Evolutionary conservation across 805 yeast species (phyloP).

Genomic region (Starmerella apicola): DNA sequence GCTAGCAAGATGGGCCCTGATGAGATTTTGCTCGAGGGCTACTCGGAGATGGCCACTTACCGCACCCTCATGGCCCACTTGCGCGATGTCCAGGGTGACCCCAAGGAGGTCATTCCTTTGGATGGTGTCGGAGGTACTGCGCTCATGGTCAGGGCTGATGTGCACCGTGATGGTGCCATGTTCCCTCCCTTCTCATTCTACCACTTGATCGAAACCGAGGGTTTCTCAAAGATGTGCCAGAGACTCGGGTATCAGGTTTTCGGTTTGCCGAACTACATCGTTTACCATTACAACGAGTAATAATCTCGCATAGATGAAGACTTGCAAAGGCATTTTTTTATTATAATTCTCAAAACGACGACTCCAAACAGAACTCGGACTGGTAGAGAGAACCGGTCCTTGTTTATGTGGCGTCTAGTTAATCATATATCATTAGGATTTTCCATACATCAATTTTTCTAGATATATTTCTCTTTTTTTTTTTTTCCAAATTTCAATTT

Average conservation of each 20-base stretch:
- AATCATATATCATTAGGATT: too few relatives aligned
- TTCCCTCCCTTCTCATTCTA: slow-evolving; percentile 97
- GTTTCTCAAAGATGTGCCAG: slow-evolving; percentile 93
- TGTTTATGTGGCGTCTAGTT: too few relatives aligned
- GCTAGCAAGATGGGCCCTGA: slow-evolving; percentile 69
- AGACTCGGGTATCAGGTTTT: slow-evolving; percentile 79
- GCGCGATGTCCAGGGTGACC: slow-evolving; percentile 56
- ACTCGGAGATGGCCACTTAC: slow-evolving; percentile 83
- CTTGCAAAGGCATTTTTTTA: too few relatives aligned
- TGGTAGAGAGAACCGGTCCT: too few relatives aligned
- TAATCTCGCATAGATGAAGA: too few relatives aligned
- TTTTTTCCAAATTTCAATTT: too few relatives aligned
- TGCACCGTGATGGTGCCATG: slow-evolving; percentile 98
- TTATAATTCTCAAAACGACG: too few relatives aligned
- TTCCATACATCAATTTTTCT: too few relatives aligned
- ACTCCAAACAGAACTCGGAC: too few relatives aligned
- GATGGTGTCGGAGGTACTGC: slow-evolving; percentile 99
- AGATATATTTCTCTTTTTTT: too few relatives aligned
- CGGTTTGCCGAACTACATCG: slow-evolving; percentile 91
- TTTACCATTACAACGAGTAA: slow-evolving; percentile 74
- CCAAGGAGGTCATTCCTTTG: slow-evolving; percentile 57
- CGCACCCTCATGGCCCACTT: slow-evolving; percentile 89
- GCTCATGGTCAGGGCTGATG: slow-evolving; percentile 89
- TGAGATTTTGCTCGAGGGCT: slow-evolving; percentile 91
- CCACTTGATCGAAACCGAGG: slow-evolving; percentile 94